Conservation (phyloP, 2,329 filamentous ascomycete genomes). For the Helicocarpus griseus region DNA sequence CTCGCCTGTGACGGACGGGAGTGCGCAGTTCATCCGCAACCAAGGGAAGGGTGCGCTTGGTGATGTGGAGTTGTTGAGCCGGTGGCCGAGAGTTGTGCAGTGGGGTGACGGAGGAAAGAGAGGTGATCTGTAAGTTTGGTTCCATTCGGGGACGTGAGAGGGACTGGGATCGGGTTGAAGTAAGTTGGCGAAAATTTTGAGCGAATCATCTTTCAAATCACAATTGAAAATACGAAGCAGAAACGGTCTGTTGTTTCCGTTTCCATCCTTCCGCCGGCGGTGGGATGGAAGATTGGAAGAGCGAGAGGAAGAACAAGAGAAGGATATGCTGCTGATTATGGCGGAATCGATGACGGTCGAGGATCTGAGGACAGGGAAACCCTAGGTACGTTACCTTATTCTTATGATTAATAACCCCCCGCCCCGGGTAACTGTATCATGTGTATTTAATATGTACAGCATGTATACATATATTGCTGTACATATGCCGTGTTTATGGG, state of each 20-base stretch:
- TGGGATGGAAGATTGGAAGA: too few species aligned
- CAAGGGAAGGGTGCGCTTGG: constrained; percentile 32
- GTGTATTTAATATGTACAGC: neutral
- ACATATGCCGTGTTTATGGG: neutral
- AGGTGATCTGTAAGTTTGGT: constrained; percentile 5
- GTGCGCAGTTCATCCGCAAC: constrained; percentile 64
- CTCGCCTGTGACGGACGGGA: constrained; percentile 49
- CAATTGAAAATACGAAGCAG: too few species aligned
- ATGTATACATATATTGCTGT: neutral
- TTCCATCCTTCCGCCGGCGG: too few species aligned
- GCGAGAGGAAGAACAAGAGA: too few species aligned
- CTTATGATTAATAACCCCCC: neutral
- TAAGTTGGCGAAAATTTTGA: neutral
- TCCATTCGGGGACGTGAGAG: too few species aligned
- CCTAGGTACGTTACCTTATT: neutral
- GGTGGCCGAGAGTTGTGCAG: constrained; percentile 27
- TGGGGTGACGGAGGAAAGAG: constrained; percentile 6
- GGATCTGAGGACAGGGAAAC: neutral
- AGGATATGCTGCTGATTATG: too few species aligned
- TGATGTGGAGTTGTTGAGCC: constrained; percentile 32
- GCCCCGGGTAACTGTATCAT: neutral
- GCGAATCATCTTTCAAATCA: neutral
- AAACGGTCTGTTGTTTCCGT: too few species aligned
- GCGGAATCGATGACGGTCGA: too few species aligned
- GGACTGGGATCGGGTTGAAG: neutral